phyloP scores from a whole-genome alignment of 495 filamentous ascomycete genomes.

The Pseudotulostoma volvatum region DNA sequence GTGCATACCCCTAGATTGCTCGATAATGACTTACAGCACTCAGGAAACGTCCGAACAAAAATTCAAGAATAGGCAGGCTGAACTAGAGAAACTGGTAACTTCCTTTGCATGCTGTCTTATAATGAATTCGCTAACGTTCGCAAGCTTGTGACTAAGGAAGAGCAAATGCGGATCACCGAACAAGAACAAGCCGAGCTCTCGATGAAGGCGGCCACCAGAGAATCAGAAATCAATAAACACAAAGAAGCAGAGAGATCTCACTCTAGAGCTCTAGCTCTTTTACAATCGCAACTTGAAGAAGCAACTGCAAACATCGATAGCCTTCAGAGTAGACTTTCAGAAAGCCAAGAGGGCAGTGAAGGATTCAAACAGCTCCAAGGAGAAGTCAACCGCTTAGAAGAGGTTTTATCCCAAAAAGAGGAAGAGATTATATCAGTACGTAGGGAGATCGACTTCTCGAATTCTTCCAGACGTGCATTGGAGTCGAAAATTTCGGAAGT shows the following conservation, averaged over 20 bases:
- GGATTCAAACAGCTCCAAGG: conserved; percentile 3
- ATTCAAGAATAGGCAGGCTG: neutral
- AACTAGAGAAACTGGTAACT: neutral
- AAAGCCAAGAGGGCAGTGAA: conserved; percentile 2
- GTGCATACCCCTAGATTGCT: no score
- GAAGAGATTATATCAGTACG: conserved; percentile 6
- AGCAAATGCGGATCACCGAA: conserved; percentile 12
- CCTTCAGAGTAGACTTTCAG: conserved; percentile 8
- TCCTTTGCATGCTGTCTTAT: no score
- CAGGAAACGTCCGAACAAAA: neutral
- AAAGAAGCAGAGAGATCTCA: conserved; percentile 10
- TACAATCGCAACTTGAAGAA: conserved; percentile 12
- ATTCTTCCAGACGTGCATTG: conserved; percentile 7
- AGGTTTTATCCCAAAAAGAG: conserved; percentile 4
- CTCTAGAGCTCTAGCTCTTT: conserved; percentile 6
- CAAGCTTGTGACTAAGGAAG: conserved; percentile 11
- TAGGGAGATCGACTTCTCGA: conserved; percentile 6
- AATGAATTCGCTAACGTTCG: neutral
- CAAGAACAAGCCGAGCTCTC: conserved; percentile 6
- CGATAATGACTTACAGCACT: no score
- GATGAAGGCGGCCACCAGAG: conserved; percentile 7
- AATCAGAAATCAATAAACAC: conserved; percentile 10
- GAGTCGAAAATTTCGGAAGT: conserved; percentile 11
- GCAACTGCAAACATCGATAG: conserved; percentile 8
- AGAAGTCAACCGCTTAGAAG: conserved; percentile 4